phyloP scores from a whole-genome alignment of 345 rosid genomes.

The Citrus mangshanensis region DNA sequence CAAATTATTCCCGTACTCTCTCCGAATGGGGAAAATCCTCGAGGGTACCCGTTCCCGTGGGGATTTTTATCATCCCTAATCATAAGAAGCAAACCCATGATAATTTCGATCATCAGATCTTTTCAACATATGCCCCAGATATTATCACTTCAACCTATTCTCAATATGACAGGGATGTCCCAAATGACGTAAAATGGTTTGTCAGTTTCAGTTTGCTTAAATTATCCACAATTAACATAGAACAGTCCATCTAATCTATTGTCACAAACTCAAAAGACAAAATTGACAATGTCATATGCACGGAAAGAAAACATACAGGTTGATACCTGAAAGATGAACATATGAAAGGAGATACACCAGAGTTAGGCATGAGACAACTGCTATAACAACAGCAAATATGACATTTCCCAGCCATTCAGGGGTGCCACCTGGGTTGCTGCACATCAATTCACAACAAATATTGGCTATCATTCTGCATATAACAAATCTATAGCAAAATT shows the following conservation, averaged over 20 bases:
- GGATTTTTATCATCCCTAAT: too few relatives aligned
- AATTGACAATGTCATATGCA: background rate
- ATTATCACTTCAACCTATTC: background rate
- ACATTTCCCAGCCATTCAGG: conserved; percentile 87
- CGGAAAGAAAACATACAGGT: conserved; percentile 12
- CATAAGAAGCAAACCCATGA: background rate
- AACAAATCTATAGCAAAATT: background rate
- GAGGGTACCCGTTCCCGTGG: too few relatives aligned
- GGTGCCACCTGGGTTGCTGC: conserved; percentile 80
- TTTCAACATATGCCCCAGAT: background rate
- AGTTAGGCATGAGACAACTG: conserved; percentile 63
- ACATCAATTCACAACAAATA: conserved; percentile 13
- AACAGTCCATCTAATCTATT: background rate
- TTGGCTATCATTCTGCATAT: conserved; percentile 1
- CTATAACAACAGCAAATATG: conserved; percentile 51
- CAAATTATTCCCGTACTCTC: too few relatives aligned
- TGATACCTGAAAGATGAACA: conserved; percentile 80
- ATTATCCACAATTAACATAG: background rate
- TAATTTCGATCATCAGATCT: background rate
- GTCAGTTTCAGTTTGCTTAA: background rate
- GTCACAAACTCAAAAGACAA: background rate
- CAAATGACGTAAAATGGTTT: background rate
- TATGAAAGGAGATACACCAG: conserved; percentile 81
- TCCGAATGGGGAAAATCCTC: too few relatives aligned
- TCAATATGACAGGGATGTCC: background rate